Percentiles rank a stretch among this genome's conserved stretches.
These are phyloP conservation scores for Sanghuangporus weigelae DNA, from an alignment of 1,284 basidiomycete species.

Conservation along the genomic window DNA sequence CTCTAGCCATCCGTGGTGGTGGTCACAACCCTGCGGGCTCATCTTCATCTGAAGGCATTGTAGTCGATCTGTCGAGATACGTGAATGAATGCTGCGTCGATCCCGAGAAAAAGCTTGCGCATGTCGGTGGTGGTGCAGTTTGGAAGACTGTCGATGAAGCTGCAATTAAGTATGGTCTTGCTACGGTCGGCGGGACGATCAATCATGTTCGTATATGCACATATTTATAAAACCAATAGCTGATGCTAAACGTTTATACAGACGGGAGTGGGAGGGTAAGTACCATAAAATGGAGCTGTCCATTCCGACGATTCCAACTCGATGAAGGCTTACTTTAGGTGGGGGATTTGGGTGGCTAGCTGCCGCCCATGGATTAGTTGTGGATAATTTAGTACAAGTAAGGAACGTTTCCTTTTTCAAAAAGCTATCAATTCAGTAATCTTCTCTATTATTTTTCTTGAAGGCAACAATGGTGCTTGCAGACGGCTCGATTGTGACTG, in stretches of 20 bases:
- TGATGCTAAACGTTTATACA: conserved; percentile 18
- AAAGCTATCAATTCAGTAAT: background rate
- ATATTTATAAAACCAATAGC: conserved; percentile 2
- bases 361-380: conserved; percentile 42
- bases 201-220: conserved; percentile 41
- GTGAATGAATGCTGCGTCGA: conserved; percentile 41
- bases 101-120: conserved; percentile 33
- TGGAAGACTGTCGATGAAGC: conserved; percentile 48
- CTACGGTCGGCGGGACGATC: conserved; percentile 48
- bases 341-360: conserved; percentile 56
- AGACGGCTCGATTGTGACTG: conserved; percentile 40
- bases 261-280: conserved; percentile 50
- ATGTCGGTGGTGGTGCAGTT: conserved; percentile 48
- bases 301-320: background rate
- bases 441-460: background rate
- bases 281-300: background rate
- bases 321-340: conserved; percentile 43
- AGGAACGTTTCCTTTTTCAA: background rate
- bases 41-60: conserved; percentile 45
- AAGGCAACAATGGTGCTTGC: conserved; percentile 52
- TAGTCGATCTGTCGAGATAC: conserved; percentile 49
- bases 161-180: conserved; percentile 42
- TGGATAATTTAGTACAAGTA: conserved; percentile 52
- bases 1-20: conserved; percentile 46
- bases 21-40: conserved; percentile 48